Conservation (phyloP, 139 green algal genomes). For the Nannochloris sp. region DNA sequence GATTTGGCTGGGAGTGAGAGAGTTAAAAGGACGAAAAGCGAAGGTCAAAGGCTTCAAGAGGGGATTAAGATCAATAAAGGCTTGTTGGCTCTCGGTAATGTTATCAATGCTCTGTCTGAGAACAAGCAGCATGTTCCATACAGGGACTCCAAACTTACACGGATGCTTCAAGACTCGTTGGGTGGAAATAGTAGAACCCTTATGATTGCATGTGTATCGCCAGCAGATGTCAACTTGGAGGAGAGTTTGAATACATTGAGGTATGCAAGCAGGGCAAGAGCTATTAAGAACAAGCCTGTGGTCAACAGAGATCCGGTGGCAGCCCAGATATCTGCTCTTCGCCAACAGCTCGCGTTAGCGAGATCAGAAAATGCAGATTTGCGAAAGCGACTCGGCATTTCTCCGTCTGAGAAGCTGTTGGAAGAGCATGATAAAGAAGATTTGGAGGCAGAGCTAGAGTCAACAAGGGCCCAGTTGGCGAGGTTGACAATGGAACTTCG, state of each 20-base stretch:
- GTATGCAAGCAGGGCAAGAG: slow-evolving; percentile 76
- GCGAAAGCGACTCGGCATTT: slow-evolving; percentile 3
- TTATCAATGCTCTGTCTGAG: slow-evolving; percentile 90
- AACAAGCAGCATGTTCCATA: slow-evolving; percentile 73
- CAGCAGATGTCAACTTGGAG: slow-evolving; percentile 77
- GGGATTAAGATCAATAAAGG: slow-evolving; percentile 93
- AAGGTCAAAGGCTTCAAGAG: slow-evolving; percentile 67
- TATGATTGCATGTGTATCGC: slow-evolving; percentile 91
- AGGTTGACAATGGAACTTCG: not conserved
- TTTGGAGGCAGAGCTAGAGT: not conserved
- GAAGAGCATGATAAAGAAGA: slow-evolving; percentile 1
- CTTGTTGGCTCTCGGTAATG: slow-evolving; percentile 92
- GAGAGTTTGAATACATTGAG: slow-evolving; percentile 80
- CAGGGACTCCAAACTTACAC: slow-evolving; percentile 91
- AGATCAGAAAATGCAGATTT: slow-evolving; percentile 36
- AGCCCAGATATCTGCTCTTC: slow-evolving; percentile 60
- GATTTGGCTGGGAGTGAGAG: slow-evolving; percentile 78
- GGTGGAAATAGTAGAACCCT: slow-evolving; percentile 88
- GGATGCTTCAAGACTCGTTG: slow-evolving; percentile 91
- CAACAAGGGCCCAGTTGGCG: not conserved
- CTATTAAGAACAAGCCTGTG: slow-evolving; percentile 93
- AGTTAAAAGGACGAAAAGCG: slow-evolving; percentile 84
- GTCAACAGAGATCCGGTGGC: slow-evolving; percentile 82
- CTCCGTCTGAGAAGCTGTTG: not conserved
- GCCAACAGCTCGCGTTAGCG: slow-evolving; percentile 55